Percentiles rank a stretch among this genome's conserved stretches.
Evolutionary conservation across 352 stramenopile genomes (phyloP).

Genomic region (Saprolegnia diclina): DNA sequence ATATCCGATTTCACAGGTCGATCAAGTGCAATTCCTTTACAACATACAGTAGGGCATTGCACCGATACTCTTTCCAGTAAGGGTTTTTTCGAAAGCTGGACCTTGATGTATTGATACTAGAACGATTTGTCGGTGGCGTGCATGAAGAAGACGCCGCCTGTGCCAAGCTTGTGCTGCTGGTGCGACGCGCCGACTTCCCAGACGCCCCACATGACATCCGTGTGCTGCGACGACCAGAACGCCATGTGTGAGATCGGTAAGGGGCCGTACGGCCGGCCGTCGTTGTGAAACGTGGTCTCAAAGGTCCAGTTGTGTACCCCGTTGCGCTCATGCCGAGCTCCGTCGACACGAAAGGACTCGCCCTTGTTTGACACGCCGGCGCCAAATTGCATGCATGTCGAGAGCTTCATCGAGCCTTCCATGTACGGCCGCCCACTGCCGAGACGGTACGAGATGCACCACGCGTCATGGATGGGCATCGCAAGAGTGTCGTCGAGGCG

Average conservation of each 20-base stretch:
- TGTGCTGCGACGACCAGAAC: constrained; percentile 17
- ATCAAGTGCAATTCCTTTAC: neutral
- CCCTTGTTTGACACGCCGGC: neutral
- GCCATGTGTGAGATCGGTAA: constrained; percentile 14
- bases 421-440: constrained; percentile 1
- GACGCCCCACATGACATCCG: constrained; percentile 14
- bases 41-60: neutral
- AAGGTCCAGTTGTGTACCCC: constrained; percentile 19
- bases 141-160: constrained; percentile 17
- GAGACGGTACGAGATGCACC: constrained; percentile 16
- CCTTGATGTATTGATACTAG: neutral
- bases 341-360: neutral
- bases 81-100: too few species aligned
- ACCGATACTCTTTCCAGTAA: neutral
- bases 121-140: neutral
- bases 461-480: neutral
- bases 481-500: constrained; percentile 3
- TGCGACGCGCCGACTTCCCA: constrained; percentile 10
- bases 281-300: neutral
- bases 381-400: neutral
- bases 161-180: constrained; percentile 16
- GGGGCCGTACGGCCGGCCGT: constrained; percentile 3
- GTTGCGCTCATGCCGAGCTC: neutral
- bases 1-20: too few species aligned
- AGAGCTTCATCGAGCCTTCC: neutral